Evolutionary conservation across 1,284 basidiomycete genomes (phyloP).

Genomic region (Fereydounia khargensis): DNA sequence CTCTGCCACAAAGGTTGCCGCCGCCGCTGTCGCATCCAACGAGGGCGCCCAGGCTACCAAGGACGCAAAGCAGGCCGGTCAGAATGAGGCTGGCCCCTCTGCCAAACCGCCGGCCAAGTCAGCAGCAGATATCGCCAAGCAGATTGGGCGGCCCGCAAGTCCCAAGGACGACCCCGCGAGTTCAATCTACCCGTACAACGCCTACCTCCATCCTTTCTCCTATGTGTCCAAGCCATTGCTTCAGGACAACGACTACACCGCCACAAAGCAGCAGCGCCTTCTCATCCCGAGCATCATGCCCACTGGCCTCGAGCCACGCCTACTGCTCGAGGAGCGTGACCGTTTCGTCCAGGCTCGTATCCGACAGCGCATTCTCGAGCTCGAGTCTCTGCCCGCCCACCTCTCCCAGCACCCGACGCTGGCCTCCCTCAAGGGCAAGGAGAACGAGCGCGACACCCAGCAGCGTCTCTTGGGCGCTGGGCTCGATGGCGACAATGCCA

Average conservation of each 20-base stretch:
- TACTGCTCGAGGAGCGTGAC: slow-evolving; percentile 86
- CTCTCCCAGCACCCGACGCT: slow-evolving; percentile 60
- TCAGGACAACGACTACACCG: slow-evolving; percentile 51
- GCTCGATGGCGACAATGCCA: slow-evolving; percentile 63
- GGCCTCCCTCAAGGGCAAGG: slow-evolving; percentile 27
- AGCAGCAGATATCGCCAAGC: slow-evolving; percentile 5
- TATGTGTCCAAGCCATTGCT: slow-evolving; percentile 57
- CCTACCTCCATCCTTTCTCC: slow-evolving; percentile 81
- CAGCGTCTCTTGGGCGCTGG: slow-evolving; percentile 13
- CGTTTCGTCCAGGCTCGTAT: slow-evolving; percentile 86
- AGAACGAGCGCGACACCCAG: slow-evolving; percentile 18
- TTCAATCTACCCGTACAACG: slow-evolving; percentile 90
- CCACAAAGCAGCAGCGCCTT: slow-evolving; percentile 74
- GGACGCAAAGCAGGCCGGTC: not conserved
- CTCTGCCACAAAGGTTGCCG: slow-evolving; percentile 74
- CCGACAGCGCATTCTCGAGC: slow-evolving; percentile 81
- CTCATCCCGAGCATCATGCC: slow-evolving; percentile 88
- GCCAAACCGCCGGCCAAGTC: not conserved
- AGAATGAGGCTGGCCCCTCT: not conserved
- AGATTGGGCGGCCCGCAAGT: slow-evolving; percentile 26
- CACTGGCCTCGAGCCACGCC: slow-evolving; percentile 85
- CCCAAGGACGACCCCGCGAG: slow-evolving; percentile 70
- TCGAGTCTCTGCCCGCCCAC: slow-evolving; percentile 78
- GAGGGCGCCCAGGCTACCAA: slow-evolving; percentile 6
- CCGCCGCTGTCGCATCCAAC: slow-evolving; percentile 62